Evolutionary conservation across 306 rosid species (phyloP), one percentile per base, ranked within the genome.

Genomic region (Alnus glutinosa): DNA sequence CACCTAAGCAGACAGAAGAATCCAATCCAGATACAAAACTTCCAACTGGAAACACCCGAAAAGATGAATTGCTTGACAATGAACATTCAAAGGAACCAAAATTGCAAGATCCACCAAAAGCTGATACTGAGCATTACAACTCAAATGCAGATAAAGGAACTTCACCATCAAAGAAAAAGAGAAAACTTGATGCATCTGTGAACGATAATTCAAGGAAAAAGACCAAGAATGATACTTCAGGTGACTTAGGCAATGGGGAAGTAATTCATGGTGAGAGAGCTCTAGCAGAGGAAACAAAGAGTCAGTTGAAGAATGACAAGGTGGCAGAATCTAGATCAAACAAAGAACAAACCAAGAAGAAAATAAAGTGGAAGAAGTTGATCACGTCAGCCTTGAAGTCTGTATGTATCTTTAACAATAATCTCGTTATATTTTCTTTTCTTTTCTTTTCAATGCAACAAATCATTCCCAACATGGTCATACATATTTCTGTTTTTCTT

Each of bases 281-380:
- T n/a, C 79, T 66, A 73, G 78, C 47, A 47, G 73, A 50, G 57
- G 75, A 62, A 70, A 80, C 59, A 54, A 83, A 82, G 71, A 77
- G 44, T 72, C 15, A 68, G 9, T 74, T 44, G 49, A 85, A 89
- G 82, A 79, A 62, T 78, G 87, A 78, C 55, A 79, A 70, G 69
- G 18, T 37, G 48, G 34, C 16, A 46, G 78, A 64, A 67, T 68
- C 84, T 61, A 36, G 14, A 62, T 16, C 69, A 47, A 74, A 78
- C 12, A 76, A 46, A 73, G 83, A 82, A 64, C 76, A 78, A 68
- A n/a, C n/a, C 12, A 63, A 63, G n/a, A 76, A 34, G 75, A 92
- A 83, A 78, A 86, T 92, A n/a, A 91, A 91, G 80, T 94, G 97
- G 97, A 94, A 89, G 84, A 91, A 87, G 89, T 82, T 89, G 81